A percentile compares a stretch with the other conserved stretches of the same genome.
Conservation (phyloP, 164 flowering plant genomes). For the Pachysandra terminalis region DNA sequence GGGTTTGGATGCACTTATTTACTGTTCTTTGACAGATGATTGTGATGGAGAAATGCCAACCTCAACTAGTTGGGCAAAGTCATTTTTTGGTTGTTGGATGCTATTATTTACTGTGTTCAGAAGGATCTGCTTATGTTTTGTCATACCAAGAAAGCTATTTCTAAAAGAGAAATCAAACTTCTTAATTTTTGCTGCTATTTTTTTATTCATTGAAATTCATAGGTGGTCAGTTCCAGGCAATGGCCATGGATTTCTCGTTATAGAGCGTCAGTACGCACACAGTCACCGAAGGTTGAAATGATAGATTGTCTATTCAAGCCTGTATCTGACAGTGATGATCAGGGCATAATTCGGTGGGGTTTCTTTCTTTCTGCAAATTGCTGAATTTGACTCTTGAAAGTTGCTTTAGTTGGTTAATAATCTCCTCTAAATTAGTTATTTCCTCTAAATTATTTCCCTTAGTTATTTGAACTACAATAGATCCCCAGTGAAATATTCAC, state of each 20-base stretch:
- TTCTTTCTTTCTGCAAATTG: background rate
- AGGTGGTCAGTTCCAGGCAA: constrained; percentile 88
- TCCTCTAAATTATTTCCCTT: too few relatives aligned
- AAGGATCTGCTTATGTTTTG: too few relatives aligned
- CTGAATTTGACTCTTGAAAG: background rate
- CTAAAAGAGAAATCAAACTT: too few relatives aligned
- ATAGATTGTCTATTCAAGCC: constrained; percentile 55
- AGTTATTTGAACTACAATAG: too few relatives aligned
- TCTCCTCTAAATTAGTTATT: too few relatives aligned
- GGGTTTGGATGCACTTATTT: background rate
- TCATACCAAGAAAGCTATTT: background rate
- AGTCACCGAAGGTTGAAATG: constrained; percentile 85
- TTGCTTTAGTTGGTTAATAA: too few relatives aligned
- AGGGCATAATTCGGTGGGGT: constrained; percentile 59
- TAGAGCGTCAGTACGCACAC: constrained; percentile 86
- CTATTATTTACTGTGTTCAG: background rate
- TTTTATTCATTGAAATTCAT: background rate
- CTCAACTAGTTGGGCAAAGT: too few relatives aligned
- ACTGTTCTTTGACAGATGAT: background rate
- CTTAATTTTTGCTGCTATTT: background rate
- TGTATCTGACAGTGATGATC: constrained; percentile 50
- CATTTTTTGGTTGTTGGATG: background rate
- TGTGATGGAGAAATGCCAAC: too few relatives aligned
- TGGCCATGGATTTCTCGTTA: constrained; percentile 89
- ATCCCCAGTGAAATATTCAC: too few relatives aligned